Percentiles rank a stretch among this genome's conserved stretches.
Evolutionary conservation across 768 basidiomycete genomes (phyloP).

Genomic region (Tylopilus balloui): DNA sequence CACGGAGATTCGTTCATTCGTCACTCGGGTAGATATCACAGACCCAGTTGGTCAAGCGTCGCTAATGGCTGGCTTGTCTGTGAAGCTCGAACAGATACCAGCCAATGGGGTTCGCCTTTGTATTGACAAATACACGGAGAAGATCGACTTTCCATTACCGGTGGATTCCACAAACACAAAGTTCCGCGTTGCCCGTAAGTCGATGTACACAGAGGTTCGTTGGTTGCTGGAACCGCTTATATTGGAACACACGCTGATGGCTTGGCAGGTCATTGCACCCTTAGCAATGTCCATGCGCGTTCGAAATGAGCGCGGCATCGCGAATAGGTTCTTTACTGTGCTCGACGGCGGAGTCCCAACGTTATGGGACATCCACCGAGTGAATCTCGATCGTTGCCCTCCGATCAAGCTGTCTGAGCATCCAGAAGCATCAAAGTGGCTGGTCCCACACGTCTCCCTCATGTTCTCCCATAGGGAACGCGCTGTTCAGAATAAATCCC

Average conservation of each 20-base stretch:
- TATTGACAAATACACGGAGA: constrained; percentile 19
- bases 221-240: neutral
- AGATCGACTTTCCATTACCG: constrained; percentile 42
- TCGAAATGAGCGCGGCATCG: constrained; percentile 15
- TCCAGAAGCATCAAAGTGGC: constrained; percentile 24
- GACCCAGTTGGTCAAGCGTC: constrained; percentile 19
- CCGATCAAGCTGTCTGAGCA: constrained; percentile 21
- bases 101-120: constrained; percentile 1
- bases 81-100: constrained; percentile 12
- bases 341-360: constrained; percentile 9
- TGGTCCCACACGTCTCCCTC: constrained; percentile 28
- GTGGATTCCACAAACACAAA: constrained; percentile 35
- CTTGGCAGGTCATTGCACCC: constrained; percentile 21
- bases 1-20: constrained; percentile 17
- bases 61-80: constrained; percentile 16
- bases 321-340: constrained; percentile 29
- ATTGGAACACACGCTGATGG: neutral
- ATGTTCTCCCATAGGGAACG: constrained; percentile 35
- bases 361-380: constrained; percentile 38
- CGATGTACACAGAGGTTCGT: constrained; percentile 42
- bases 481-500: neutral
- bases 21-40: constrained; percentile 19
- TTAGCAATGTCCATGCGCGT: constrained; percentile 12
- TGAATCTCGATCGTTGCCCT: constrained; percentile 36
- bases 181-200: constrained; percentile 51